Base-by-base conservation (phyloP, 495 filamentous ascomycete genomes). In the Penicillium crystallinum region DNA sequence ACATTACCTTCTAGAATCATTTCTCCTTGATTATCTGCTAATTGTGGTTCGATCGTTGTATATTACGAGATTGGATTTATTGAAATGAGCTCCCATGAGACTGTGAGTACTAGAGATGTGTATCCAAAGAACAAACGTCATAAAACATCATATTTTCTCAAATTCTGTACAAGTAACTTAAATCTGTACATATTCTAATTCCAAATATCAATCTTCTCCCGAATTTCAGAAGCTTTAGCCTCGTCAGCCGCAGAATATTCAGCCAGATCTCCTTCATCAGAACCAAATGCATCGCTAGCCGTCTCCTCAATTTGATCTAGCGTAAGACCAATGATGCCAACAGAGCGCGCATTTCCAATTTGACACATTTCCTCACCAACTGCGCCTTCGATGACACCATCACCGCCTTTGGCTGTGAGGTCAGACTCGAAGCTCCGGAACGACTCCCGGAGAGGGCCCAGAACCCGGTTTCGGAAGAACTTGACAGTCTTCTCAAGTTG, bases 331-430 rank as follows among this genome's bases (percentile, higher is more conserved):
- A 75, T 59, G 22, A 75, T n/a, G 0, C 65, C 70, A 6, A 72
- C 67, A 17, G 72, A 73, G 18, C 69, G 64, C 5, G 67, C 62
- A 57, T 68, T 70, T 2, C 72, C 73, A 14, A 66, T 40, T 42
- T 66, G 60, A 17, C 59, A 65, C 69, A 72, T 71, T 22, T 68
- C 61, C 46, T 71, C 67, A 17, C 73, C 73, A 6, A 76, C 68
- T 0, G 66, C 63, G 22, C 59, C 52, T 53, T 74, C 65, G 25
- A 76, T 69, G 11, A 64, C 55, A 2, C 73, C 73, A 9, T 68
- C 66, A 22, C 73, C 73, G 35, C 73, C 71, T 25, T 73, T 71
- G 15, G 59, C 21, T 1, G 57, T 36, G 11, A 72, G 55, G 46
- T 76, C 71, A 7, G 55, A 53, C 39, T 73, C 68, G 40, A 75